Conservation (phyloP, 2,329 filamentous ascomycete species). For the Seiridium unicorne region DNA sequence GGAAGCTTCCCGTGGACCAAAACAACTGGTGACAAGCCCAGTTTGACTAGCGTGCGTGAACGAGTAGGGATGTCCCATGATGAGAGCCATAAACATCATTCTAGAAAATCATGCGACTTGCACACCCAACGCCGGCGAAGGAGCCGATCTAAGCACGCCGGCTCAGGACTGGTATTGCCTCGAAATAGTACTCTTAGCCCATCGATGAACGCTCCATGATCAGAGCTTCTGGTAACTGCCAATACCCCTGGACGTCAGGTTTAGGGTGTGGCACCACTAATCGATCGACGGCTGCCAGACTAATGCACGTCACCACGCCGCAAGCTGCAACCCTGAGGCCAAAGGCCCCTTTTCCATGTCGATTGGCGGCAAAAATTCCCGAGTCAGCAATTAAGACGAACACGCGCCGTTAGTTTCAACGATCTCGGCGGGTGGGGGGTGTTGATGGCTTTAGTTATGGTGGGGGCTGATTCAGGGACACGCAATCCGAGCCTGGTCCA, state of each 20-base stretch:
- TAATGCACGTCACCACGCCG: slow-evolving; percentile 1
- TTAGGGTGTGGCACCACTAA: slow-evolving; percentile 8
- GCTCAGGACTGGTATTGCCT: background rate
- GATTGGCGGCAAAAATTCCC: background rate
- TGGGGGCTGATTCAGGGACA: background rate
- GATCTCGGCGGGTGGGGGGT: background rate
- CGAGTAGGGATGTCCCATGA: background rate
- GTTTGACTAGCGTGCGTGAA: background rate
- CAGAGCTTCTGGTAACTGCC: background rate
- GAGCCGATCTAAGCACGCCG: background rate
- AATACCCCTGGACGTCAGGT: background rate
- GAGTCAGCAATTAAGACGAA: slow-evolving; percentile 5
- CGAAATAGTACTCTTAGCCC: background rate
- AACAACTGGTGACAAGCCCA: background rate
- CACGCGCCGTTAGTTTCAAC: slow-evolving; percentile 6
- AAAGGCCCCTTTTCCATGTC: background rate
- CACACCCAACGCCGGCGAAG: background rate
- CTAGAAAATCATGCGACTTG: background rate
- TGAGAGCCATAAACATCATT: background rate
- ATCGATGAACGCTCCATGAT: background rate
- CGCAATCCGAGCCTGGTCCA: background rate
- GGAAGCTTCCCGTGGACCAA: background rate
- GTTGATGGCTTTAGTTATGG: background rate
- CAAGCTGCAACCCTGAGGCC: background rate
- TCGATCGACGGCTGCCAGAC: slow-evolving; percentile 1